phyloP scores from a whole-genome alignment of 768 basidiomycete species.

The Coprinopsis strossmayeri region DNA sequence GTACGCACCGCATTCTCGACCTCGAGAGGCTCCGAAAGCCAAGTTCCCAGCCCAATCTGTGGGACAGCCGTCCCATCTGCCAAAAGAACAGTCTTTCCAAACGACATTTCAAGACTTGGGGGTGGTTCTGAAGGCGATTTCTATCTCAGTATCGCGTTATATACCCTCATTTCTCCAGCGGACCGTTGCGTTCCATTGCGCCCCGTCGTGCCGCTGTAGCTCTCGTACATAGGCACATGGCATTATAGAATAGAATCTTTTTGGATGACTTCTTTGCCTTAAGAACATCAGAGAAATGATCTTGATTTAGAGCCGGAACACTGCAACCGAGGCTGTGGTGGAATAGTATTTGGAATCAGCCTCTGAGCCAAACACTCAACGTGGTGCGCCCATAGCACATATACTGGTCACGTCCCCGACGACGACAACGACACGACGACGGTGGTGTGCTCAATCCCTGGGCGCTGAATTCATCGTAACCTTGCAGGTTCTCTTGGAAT shows the following conservation, averaged over 20 bases:
- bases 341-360: neutral
- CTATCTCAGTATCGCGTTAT: neutral
- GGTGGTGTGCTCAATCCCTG: neutral
- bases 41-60: slow-evolving; percentile 79
- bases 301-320: too few species aligned
- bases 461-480: neutral
- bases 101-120: slow-evolving; percentile 27
- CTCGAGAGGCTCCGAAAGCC: slow-evolving; percentile 69
- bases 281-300: too few species aligned
- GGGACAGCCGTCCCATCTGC: slow-evolving; percentile 50
- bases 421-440: neutral
- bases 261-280: neutral
- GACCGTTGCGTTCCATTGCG: neutral
- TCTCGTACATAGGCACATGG: neutral
- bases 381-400: neutral
- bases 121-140: neutral
- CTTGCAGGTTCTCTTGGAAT: neutral
- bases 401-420: neutral
- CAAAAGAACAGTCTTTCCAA: slow-evolving; percentile 34
- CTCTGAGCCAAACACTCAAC: slow-evolving; percentile 6
- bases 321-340: neutral
- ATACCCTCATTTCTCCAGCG: slow-evolving; percentile 2
- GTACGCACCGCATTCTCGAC: slow-evolving; percentile 63
- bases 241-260: neutral
- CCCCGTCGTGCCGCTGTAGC: neutral